A percentile compares a stretch with the other conserved stretches of the same genome.
Conservation (phyloP, 108 stramenopile genomes). For the Nitzschia sp. region DNA sequence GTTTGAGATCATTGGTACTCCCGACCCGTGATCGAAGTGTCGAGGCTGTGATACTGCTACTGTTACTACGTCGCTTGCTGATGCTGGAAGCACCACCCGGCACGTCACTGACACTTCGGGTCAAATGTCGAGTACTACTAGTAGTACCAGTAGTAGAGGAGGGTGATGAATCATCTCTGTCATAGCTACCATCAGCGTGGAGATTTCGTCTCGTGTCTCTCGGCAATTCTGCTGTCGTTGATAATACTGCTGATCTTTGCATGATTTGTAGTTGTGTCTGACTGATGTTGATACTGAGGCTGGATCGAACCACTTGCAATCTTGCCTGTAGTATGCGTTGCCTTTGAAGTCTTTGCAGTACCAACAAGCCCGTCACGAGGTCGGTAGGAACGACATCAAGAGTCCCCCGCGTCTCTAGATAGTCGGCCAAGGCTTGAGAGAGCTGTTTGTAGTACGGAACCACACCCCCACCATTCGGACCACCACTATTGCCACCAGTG, state of each 20-base stretch:
- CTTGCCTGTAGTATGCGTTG: slow-evolving; percentile 54
- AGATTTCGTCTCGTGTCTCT: background rate
- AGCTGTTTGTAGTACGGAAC: slow-evolving; percentile 54
- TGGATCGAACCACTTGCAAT: slow-evolving; percentile 32
- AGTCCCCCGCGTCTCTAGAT: slow-evolving; percentile 70
- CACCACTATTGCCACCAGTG: slow-evolving; percentile 20
- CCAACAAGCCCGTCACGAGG: slow-evolving; percentile 69
- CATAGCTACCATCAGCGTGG: background rate
- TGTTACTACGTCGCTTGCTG: no score
- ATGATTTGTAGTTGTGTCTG: background rate
- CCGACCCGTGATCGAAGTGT: slow-evolving; percentile 19
- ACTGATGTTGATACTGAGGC: no score
- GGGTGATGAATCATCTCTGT: no score
- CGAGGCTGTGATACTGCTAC: background rate
- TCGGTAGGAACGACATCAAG: slow-evolving; percentile 86
- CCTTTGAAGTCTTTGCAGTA: slow-evolving; percentile 76
- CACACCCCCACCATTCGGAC: slow-evolving; percentile 13
- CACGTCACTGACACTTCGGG: background rate
- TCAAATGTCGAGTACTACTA: background rate
- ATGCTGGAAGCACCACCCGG: no score
- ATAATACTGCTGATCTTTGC: slow-evolving; percentile 4
- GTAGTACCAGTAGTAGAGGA: background rate
- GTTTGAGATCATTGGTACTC: slow-evolving; percentile 16
- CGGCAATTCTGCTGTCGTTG: no score
- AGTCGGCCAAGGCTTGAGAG: slow-evolving; percentile 79